Evolutionary conservation across 192 early-diverging fungal species (phyloP).

Genomic region (Lunasporangiospora selenospora): DNA sequence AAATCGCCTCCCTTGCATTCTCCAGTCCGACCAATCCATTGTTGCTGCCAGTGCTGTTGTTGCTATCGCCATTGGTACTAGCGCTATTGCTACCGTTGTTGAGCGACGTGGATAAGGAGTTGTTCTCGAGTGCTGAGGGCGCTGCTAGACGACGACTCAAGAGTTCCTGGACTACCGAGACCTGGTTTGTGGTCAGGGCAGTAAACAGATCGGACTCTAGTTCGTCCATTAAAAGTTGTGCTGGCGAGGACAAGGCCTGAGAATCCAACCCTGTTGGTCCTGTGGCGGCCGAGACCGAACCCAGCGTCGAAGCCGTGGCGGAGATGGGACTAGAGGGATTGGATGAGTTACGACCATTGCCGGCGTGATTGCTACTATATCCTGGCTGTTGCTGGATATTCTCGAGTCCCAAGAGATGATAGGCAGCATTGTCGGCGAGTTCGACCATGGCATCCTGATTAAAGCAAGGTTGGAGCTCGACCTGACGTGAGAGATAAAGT

Average conservation of each 20-base stretch:
- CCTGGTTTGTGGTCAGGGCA: conserved; percentile 52
- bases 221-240: conserved; percentile 59
- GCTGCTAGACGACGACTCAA: conserved; percentile 54
- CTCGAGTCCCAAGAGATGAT: conserved; percentile 79
- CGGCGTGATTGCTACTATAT: too few species aligned
- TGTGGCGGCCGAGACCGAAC: conserved; percentile 7
- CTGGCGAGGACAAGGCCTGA: conserved; percentile 38
- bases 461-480: conserved; percentile 98
- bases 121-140: conserved; percentile 51
- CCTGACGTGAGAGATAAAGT: conserved; percentile 94
- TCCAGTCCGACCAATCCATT: conserved; percentile 43
- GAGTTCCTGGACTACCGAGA: conserved; percentile 57
- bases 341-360: conserved; percentile 38
- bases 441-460: conserved; percentile 93
- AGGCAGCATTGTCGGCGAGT: conserved; percentile 83
- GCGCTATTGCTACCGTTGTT: conserved; percentile 15
- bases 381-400: conserved; percentile 66
- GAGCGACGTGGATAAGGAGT: conserved; percentile 8
- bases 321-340: conserved; percentile 37
- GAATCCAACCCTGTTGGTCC: conserved; percentile 20
- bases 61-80: conserved; percentile 13
- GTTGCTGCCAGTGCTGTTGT: conserved; percentile 5
- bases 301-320: conserved; percentile 21
- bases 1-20: conserved; percentile 66
- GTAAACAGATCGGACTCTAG: conserved; percentile 65